Percentiles rank a stretch among this genome's conserved stretches.
phyloP scores from a whole-genome alignment of 2,329 filamentous ascomycete genomes.

The Exserohilum turcica region DNA sequence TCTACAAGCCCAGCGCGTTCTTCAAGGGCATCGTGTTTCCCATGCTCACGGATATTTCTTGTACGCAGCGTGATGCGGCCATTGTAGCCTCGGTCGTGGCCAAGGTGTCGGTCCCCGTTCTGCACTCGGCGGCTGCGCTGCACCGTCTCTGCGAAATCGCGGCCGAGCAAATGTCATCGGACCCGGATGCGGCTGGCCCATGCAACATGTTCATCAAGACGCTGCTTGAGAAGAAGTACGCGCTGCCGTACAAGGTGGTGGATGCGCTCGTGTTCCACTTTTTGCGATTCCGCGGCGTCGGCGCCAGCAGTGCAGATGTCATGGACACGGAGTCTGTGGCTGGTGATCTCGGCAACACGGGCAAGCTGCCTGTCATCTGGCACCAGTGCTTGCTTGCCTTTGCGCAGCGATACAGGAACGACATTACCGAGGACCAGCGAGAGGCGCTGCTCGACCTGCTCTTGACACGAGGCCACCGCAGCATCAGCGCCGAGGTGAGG shows the following conservation, averaged over 20 bases:
- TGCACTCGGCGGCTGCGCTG: conserved; percentile 89
- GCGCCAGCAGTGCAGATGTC: conserved; percentile 63
- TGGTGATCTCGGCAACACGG: conserved; percentile 53
- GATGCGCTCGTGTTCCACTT: conserved; percentile 97
- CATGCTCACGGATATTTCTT: conserved; percentile 81
- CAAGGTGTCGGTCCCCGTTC: conserved; percentile 82
- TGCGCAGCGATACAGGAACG: conserved; percentile 91
- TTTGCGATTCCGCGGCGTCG: conserved; percentile 78
- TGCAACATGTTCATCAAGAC: conserved; percentile 96
- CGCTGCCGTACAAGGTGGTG: conserved; percentile 90
- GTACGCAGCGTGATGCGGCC: conserved; percentile 87
- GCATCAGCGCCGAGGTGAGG: conserved; percentile 89
- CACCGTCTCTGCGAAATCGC: conserved; percentile 94
- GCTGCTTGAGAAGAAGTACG: conserved; percentile 95
- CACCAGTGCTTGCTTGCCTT: conserved; percentile 93
- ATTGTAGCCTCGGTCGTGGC: conserved; percentile 88
- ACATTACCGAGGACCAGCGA: conserved; percentile 93
- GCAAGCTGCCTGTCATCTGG: conserved; percentile 88
- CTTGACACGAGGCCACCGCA: conserved; percentile 79
- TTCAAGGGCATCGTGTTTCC: conserved; percentile 97
- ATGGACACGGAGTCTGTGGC: conserved; percentile 52
- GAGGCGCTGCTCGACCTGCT: conserved; percentile 89
- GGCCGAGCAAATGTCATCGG: conserved; percentile 81
- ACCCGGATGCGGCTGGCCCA: conserved; percentile 84
- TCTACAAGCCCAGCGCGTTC: conserved; percentile 94